Conservation (phyloP, 345 rosid genomes). For the Eucalyptus dawsonii region DNA sequence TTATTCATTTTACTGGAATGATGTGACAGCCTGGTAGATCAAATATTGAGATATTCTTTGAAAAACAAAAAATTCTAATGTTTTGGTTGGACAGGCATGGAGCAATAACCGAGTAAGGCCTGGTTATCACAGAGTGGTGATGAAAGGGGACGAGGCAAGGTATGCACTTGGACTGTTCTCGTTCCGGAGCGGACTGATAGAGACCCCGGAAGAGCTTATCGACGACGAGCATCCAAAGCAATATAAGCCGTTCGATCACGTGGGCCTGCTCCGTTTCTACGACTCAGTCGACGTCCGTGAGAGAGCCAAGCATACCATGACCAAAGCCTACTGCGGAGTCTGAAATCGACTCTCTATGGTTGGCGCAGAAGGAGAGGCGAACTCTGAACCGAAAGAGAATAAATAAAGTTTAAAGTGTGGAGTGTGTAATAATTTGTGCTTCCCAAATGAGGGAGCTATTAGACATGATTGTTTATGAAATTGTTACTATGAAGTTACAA, state of each 20-base stretch:
- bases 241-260: conserved; percentile 50
- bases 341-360: background rate
- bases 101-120: conserved; percentile 57
- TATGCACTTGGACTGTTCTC: conserved; percentile 50
- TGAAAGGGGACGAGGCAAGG: conserved; percentile 30
- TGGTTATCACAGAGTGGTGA: conserved; percentile 44
- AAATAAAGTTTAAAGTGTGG: background rate
- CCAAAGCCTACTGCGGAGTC: conserved; percentile 44
- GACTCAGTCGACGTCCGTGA: conserved; percentile 1
- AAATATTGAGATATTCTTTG: background rate
- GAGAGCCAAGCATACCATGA: conserved; percentile 27
- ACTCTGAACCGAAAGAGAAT: background rate
- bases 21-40: background rate
- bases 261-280: conserved; percentile 33
- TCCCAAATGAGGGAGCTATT: background rate
- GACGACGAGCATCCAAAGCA: conserved; percentile 46
- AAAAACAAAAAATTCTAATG: background rate
- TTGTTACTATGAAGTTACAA: background rate
- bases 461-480: background rate
- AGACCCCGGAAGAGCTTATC: conserved; percentile 37
- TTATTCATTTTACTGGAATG: background rate
- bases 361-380: background rate
- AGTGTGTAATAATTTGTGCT: background rate
- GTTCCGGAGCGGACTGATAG: conserved; percentile 23
- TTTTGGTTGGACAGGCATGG: conserved; percentile 43